Conservation (phyloP, 2,329 filamentous ascomycete species). For the Trichoderma arundinaceum region DNA sequence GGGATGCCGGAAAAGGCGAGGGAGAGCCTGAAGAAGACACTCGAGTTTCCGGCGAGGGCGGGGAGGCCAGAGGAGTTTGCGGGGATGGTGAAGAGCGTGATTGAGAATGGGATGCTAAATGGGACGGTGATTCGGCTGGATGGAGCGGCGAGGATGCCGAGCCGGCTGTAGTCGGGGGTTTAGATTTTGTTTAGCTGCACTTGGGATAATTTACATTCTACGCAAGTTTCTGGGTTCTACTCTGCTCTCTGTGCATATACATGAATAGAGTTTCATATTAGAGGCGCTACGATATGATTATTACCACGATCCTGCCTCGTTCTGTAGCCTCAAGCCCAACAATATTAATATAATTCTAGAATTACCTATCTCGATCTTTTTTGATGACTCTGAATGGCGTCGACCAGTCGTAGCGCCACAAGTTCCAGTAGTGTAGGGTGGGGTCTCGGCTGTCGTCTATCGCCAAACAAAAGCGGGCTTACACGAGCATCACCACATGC, state of each 20-base stretch:
- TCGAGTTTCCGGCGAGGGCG: conserved; percentile 20
- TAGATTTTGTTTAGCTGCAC: not conserved
- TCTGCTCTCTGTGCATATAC: no score
- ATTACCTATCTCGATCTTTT: no score
- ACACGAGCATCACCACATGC: not conserved
- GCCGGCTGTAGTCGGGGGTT: not conserved
- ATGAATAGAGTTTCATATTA: no score
- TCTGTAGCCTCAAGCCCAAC: no score
- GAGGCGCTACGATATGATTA: no score
- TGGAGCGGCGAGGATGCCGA: conserved; percentile 15
- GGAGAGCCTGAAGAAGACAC: conserved; percentile 11
- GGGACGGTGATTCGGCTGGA: conserved; percentile 14
- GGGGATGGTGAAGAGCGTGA: conserved; percentile 2
- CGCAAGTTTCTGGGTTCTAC: no score
- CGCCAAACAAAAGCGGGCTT: not conserved
- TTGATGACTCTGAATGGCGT: no score
- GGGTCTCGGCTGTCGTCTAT: conserved; percentile 24
- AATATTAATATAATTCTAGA: no score
- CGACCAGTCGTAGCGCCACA: no score
- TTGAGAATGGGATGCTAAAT: conserved; percentile 20
- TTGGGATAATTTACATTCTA: not conserved
- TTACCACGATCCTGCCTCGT: no score
- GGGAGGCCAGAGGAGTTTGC: conserved; percentile 24
- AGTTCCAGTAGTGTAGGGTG: not conserved
- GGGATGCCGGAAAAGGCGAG: conserved; percentile 3